These are phyloP conservation scores for Cercophora samala DNA, from an alignment of 495 filamentous ascomycete species.

Conservation along the genomic window DNA sequence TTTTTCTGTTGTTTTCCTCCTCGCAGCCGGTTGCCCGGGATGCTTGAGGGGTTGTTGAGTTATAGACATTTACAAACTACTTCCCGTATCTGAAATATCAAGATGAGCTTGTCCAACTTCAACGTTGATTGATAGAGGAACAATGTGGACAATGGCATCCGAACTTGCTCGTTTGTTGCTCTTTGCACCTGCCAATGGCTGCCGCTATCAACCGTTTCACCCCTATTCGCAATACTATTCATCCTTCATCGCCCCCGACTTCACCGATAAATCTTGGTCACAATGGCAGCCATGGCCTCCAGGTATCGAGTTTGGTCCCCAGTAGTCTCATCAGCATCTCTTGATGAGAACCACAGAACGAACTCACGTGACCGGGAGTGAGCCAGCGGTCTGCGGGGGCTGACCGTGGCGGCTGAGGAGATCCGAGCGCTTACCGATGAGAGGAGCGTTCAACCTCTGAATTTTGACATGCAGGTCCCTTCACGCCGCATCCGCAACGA, in stretches of 20 bases:
- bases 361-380: conserved; percentile 16
- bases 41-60: conserved; percentile 6
- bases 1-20: conserved; percentile 4
- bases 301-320: not conserved
- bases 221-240: not conserved
- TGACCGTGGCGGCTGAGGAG: conserved; percentile 19
- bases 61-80: conserved; percentile 11
- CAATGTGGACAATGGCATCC: conserved; percentile 2
- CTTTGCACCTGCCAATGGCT: not conserved
- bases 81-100: conserved; percentile 2
- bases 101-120: not conserved
- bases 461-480: conserved; percentile 10
- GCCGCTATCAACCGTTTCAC: not conserved
- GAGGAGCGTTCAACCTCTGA: conserved; percentile 14
- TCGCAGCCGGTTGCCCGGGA: conserved; percentile 3
- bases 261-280: not conserved
- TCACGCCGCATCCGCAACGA: conserved; percentile 8
- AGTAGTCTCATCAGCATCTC: not conserved
- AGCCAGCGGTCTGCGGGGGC: conserved; percentile 13
- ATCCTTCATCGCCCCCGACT: not conserved
- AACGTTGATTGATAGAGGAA: not conserved
- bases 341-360: not conserved
- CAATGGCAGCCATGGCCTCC: not conserved
- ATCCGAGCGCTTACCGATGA: not conserved
- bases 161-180: not conserved